Percentiles rank a stretch among this genome's conserved stretches.
phyloP scores from a whole-genome alignment of 1,284 basidiomycete species.

The Fomitopsis palustris region DNA sequence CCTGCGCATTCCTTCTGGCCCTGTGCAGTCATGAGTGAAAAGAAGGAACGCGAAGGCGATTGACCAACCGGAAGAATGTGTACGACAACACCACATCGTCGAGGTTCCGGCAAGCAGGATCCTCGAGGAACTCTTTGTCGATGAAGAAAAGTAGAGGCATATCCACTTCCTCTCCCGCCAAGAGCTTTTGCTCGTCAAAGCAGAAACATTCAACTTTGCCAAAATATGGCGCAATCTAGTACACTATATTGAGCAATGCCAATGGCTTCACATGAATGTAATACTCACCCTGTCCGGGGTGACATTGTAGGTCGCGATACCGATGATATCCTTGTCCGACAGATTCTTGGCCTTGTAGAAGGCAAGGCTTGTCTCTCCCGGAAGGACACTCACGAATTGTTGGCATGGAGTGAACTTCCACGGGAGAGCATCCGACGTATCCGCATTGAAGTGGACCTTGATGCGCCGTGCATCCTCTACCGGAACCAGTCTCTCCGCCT shows the following conservation, averaged over 20 bases:
- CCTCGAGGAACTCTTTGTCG: constrained; percentile 93
- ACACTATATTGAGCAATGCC: not conserved
- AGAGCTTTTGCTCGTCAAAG: constrained; percentile 96
- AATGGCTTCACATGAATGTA: not conserved
- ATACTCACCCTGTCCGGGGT: constrained; percentile 81
- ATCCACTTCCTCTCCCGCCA: constrained; percentile 96
- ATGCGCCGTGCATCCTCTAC: constrained; percentile 72
- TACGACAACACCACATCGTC: constrained; percentile 94
- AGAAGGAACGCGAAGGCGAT: not conserved
- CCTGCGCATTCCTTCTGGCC: constrained; percentile 75
- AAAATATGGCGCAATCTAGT: constrained; percentile 94
- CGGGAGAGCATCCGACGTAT: constrained; percentile 83
- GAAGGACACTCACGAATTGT: constrained; percentile 86
- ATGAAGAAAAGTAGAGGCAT: constrained; percentile 99
- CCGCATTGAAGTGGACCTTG: constrained; percentile 95
- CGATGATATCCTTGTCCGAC: constrained; percentile 87
- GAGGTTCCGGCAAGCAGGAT: constrained; percentile 82
- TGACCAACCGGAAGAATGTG: constrained; percentile 89
- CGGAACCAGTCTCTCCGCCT: constrained; percentile 79
- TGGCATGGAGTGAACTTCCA: constrained; percentile 95
- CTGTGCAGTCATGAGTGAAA: constrained; percentile 34
- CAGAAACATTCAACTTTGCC: constrained; percentile 99
- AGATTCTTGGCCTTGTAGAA: constrained; percentile 96
- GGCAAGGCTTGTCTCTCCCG: constrained; percentile 94
- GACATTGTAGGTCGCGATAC: constrained; percentile 98